Evolutionary conservation across 1,284 basidiomycete genomes (phyloP).

Genomic region (Ustilago lituana): DNA sequence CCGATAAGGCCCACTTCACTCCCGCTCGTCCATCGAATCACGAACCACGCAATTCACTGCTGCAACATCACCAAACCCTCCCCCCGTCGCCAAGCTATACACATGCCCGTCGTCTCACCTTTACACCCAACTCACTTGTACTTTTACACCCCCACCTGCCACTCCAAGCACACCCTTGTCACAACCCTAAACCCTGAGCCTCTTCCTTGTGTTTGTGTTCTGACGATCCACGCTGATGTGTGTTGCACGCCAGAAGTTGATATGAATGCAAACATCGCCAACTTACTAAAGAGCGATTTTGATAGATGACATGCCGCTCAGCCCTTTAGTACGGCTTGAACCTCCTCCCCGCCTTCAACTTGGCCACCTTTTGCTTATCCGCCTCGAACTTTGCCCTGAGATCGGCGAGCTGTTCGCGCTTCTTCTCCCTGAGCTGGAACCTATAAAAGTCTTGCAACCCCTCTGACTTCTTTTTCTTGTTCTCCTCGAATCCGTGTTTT

Average conservation of each 20-base stretch:
- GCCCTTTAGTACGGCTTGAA: slow-evolving; percentile 58
- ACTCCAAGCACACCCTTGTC: neutral
- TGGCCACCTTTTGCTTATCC: slow-evolving; percentile 60
- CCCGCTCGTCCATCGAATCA: no score
- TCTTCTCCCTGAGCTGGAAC: slow-evolving; percentile 63
- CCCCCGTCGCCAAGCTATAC: no score
- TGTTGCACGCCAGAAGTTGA: no score
- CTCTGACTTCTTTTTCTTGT: slow-evolving; percentile 53
- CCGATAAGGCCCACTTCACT: no score
- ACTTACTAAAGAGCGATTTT: neutral
- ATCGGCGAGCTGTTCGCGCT: slow-evolving; percentile 59
- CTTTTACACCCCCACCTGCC: slow-evolving; percentile 19
- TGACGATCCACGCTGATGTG: no score
- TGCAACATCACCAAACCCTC: neutral
- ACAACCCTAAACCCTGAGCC: neutral
- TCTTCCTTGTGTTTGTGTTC: no score
- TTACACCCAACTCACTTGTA: slow-evolving; percentile 15
- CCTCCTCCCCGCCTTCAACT: slow-evolving; percentile 55
- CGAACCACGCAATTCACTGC: no score
- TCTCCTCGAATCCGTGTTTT: slow-evolving; percentile 23
- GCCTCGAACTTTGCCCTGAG: slow-evolving; percentile 61
- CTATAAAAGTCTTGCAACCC: slow-evolving; percentile 64
- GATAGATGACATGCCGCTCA: neutral
- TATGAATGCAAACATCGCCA: neutral
- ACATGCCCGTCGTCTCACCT: no score